A percentile compares a stretch with the other conserved stretches of the same genome.
These are phyloP conservation scores for Discostella pseudostelligera DNA, from an alignment of 108 stramenopile genomes.

Conservation along the genomic window DNA sequence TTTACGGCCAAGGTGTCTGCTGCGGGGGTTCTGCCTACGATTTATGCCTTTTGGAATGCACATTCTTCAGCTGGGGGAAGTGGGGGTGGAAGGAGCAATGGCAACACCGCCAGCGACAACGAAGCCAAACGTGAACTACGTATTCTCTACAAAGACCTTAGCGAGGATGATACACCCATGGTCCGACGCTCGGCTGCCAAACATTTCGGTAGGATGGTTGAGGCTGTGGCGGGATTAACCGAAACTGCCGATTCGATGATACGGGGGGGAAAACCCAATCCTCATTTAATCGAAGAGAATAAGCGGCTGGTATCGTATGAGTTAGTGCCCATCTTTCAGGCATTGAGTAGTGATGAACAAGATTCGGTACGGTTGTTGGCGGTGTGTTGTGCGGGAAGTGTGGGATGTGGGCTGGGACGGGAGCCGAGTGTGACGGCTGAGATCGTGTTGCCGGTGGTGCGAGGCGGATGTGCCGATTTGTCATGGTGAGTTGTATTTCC, in stretches of 20 bases:
- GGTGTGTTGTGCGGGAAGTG: constrained; percentile 66
- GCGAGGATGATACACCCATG: constrained; percentile 96
- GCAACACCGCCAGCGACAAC: constrained; percentile 6
- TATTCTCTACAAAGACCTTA: constrained; percentile 70
- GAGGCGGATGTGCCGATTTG: constrained; percentile 74
- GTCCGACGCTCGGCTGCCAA: constrained; percentile 87
- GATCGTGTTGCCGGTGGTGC: constrained; percentile 73
- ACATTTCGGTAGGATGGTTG: constrained; percentile 69
- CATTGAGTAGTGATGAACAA: constrained; percentile 92
- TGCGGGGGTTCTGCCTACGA: constrained; percentile 66
- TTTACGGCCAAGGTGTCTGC: constrained; percentile 95
- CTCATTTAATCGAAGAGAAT: constrained; percentile 26
- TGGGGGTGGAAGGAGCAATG: too few relatives aligned
- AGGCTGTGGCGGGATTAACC: constrained; percentile 46
- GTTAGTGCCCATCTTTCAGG: constrained; percentile 70
- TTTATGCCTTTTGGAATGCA: constrained; percentile 46
- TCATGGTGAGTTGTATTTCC: constrained; percentile 67
- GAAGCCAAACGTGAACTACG: constrained; percentile 58
- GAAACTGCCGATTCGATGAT: constrained; percentile 42
- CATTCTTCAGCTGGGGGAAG: constrained; percentile 14
- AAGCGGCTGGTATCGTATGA: constrained; percentile 41
- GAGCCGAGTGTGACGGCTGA: constrained; percentile 54
- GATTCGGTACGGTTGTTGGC: constrained; percentile 94
- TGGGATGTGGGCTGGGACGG: constrained; percentile 64
- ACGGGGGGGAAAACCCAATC: constrained; percentile 22